Evolutionary conservation across 78 protist species (phyloP).

Genomic region (Dictyostelium citrinum): DNA sequence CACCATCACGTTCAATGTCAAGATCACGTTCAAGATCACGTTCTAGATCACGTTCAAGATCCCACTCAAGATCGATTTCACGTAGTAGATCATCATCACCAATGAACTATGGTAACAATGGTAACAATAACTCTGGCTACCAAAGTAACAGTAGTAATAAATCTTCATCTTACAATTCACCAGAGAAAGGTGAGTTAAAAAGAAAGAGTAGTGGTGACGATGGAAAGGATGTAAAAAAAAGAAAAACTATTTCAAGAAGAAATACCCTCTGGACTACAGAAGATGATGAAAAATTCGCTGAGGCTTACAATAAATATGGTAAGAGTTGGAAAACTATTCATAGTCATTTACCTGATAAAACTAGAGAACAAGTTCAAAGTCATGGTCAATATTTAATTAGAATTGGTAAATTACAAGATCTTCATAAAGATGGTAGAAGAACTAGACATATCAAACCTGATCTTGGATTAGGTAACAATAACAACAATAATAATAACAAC

Average conservation of each 20-base stretch:
- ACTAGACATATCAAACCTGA: slow-evolving; percentile 51
- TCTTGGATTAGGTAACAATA: neutral
- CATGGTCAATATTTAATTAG: slow-evolving; percentile 76
- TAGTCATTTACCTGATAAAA: slow-evolving; percentile 61
- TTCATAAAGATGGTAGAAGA: slow-evolving; percentile 74
- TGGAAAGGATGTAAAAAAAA: neutral
- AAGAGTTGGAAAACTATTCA: slow-evolving; percentile 80
- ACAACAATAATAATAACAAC: neutral
- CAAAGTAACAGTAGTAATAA: neutral
- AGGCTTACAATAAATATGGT: slow-evolving; percentile 57
- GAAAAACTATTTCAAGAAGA: slow-evolving; percentile 50
- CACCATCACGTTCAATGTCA: slow-evolving; percentile 21
- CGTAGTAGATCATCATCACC: slow-evolving; percentile 13
- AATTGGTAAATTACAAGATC: slow-evolving; percentile 63
- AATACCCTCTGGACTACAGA: slow-evolving; percentile 68
- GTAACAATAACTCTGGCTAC: neutral
- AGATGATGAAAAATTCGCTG: slow-evolving; percentile 71
- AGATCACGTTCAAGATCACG: slow-evolving; percentile 48
- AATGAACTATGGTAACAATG: neutral
- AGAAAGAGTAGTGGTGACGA: slow-evolving; percentile 24
- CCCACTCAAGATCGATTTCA: slow-evolving; percentile 37
- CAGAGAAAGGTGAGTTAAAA: neutral
- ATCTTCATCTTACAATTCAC: neutral
- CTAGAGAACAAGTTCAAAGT: slow-evolving; percentile 76
- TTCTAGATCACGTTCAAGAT: slow-evolving; percentile 25